phyloP scores from a whole-genome alignment of 1,139 yeast genomes.

The Pichia cactophila region DNA sequence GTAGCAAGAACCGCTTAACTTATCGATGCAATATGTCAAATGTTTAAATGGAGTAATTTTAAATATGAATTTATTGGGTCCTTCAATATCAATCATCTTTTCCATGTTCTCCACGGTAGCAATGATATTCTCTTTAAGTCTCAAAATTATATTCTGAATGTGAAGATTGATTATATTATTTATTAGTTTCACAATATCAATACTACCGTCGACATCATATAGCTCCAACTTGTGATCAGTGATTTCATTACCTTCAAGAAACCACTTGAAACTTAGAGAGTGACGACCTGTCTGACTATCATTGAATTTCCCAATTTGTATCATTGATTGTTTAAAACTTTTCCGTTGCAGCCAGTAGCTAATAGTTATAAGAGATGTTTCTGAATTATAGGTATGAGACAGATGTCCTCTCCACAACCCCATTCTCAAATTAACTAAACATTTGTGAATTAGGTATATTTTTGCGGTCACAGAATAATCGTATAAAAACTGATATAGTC shows the following conservation, averaged over 20 bases:
- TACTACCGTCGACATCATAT: constrained; percentile 15
- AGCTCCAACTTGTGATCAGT: constrained; percentile 25
- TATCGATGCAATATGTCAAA: constrained; percentile 32
- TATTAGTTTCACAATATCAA: constrained; percentile 25
- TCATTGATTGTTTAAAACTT: constrained; percentile 39
- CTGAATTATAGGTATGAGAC: constrained; percentile 59
- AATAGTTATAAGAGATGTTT: constrained; percentile 50
- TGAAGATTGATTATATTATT: constrained; percentile 25
- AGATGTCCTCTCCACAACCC: constrained; percentile 64
- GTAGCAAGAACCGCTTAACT: constrained; percentile 38
- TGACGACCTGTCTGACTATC: constrained; percentile 30
- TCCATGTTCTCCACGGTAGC: constrained; percentile 25
- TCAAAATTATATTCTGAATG: constrained; percentile 27
- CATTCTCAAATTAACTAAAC: constrained; percentile 46
- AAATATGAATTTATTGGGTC: constrained; percentile 22
- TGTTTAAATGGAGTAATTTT: constrained; percentile 32
- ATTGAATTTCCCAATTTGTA: constrained; percentile 60
- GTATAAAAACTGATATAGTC: constrained; percentile 62
- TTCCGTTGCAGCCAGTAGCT: constrained; percentile 61
- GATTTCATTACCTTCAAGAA: constrained; percentile 44
- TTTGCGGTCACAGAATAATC: constrained; percentile 69
- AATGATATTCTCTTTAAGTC: constrained; percentile 18
- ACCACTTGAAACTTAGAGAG: constrained; percentile 56
- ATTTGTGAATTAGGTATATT: constrained; percentile 60
- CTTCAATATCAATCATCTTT: constrained; percentile 22